These are phyloP conservation scores for Pestalotiopsis sp. DNA, from an alignment of 2,329 filamentous ascomycete species.

Conservation along the genomic window DNA sequence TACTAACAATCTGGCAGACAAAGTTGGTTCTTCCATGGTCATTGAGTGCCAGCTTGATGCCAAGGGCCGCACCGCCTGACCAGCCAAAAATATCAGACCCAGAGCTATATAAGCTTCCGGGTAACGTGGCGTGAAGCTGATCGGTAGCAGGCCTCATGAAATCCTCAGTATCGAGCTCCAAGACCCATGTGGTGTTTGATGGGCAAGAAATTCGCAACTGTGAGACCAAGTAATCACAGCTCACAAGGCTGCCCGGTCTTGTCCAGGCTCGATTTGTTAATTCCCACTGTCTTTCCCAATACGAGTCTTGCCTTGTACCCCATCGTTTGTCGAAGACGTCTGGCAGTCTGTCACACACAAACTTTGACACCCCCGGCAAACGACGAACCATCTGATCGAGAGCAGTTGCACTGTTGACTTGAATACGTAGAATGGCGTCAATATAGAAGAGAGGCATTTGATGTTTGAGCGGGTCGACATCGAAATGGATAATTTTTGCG, in stretches of 20 bases:
- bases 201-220: slow-evolving; percentile 41
- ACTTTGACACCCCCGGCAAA: slow-evolving; percentile 31
- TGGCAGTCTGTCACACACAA: too few species aligned
- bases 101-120: slow-evolving; percentile 55
- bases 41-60: slow-evolving; percentile 51
- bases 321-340: slow-evolving; percentile 41
- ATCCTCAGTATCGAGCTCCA: slow-evolving; percentile 77
- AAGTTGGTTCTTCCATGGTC: slow-evolving; percentile 47
- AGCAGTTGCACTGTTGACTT: slow-evolving; percentile 65
- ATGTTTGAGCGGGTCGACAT: slow-evolving; percentile 69
- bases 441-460: slow-evolving; percentile 78
- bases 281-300: slow-evolving; percentile 60
- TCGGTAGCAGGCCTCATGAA: slow-evolving; percentile 60
- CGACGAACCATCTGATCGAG: slow-evolving; percentile 68
- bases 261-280: slow-evolving; percentile 63
- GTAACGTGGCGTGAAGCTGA: slow-evolving; percentile 63
- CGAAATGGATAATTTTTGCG: slow-evolving; percentile 64
- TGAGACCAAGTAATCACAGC: slow-evolving; percentile 48
- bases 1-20: slow-evolving; percentile 59
- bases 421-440: slow-evolving; percentile 65
- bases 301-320: slow-evolving; percentile 56
- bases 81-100: slow-evolving; percentile 56
- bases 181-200: slow-evolving; percentile 66
- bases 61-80: slow-evolving; percentile 54
- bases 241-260: slow-evolving; percentile 63